Evolutionary conservation across 202 grass and related monocot genomes (phyloP).

Genomic region (Carex sylvatica): DNA sequence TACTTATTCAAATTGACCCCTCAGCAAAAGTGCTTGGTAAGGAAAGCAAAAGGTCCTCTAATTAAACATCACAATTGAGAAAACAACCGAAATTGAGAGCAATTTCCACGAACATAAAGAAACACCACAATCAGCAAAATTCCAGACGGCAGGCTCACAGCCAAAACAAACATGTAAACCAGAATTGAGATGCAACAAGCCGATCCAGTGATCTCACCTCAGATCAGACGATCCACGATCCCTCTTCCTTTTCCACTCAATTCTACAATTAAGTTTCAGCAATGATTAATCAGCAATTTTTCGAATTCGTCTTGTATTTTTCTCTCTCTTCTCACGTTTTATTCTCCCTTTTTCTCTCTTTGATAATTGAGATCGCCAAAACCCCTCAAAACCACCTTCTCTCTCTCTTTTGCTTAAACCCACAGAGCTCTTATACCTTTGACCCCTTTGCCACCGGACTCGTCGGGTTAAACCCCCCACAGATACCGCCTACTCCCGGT

Average conservation of each 20-base stretch:
- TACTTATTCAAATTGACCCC: conserved; percentile 25
- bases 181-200: background rate
- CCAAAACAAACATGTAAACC: background rate
- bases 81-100: conserved; percentile 5
- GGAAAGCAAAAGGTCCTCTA: conserved; percentile 8
- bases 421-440: conserved; percentile 36
- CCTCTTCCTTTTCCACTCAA: background rate
- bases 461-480: conserved; percentile 60
- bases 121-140: conserved; percentile 17
- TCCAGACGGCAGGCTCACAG: background rate
- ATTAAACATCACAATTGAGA: conserved; percentile 28
- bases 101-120: conserved; percentile 43
- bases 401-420: conserved; percentile 44
- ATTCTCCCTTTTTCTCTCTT: conserved; percentile 22
- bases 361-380: conserved; percentile 59
- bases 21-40: background rate
- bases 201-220: conserved; percentile 35
- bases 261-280: background rate
- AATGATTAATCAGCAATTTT: background rate
- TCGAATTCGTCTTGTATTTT: conserved; percentile 7
- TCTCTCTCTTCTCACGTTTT: conserved; percentile 13
- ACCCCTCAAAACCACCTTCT: conserved; percentile 78
- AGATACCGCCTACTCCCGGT: conserved; percentile 40
- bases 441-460: conserved; percentile 42
- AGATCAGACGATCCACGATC: conserved; percentile 22